phyloP scores from a whole-genome alignment of 805 yeast species.

The Hanseniaspora valbyensis region DNA sequence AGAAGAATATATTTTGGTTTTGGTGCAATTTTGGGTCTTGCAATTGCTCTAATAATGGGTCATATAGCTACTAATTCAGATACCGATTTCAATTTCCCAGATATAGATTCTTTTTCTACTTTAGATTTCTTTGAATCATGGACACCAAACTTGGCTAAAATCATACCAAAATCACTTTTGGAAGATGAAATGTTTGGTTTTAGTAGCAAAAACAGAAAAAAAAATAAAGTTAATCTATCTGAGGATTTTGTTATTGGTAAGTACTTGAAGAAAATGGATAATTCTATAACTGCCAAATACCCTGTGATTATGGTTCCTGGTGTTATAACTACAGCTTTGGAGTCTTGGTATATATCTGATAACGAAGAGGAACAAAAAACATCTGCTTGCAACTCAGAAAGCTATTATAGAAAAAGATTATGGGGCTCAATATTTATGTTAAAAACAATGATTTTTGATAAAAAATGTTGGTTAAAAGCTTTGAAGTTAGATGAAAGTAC shows the following conservation, averaged over 20 bases:
- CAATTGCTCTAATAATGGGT: conserved; percentile 54
- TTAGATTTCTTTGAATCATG: conserved; percentile 57
- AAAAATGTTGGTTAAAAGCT: conserved; percentile 87
- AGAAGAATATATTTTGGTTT: conserved; percentile 50
- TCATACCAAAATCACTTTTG: conserved; percentile 46
- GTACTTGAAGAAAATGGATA: conserved; percentile 41
- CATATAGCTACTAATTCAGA: conserved; percentile 29
- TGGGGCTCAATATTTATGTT: conserved; percentile 98
- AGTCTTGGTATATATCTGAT: conserved; percentile 78
- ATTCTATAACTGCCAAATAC: conserved; percentile 41
- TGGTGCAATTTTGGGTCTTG: conserved; percentile 64
- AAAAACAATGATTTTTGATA: conserved; percentile 81
- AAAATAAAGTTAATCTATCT: conserved; percentile 38
- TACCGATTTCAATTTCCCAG: conserved; percentile 37
- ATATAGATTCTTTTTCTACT: conserved; percentile 44
- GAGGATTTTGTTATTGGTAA: conserved; percentile 86
- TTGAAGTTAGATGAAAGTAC: conserved; percentile 81
- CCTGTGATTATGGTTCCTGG: conserved; percentile 95
- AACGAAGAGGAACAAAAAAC: conserved; percentile 24
- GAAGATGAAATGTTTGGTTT: conserved; percentile 35
- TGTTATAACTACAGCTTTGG: conserved; percentile 87
- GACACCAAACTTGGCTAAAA: conserved; percentile 43
- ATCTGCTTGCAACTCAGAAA: conserved; percentile 55
- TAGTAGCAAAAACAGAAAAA: conserved; percentile 19
- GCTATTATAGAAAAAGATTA: conserved; percentile 78